Evolutionary conservation across 2,329 filamentous ascomycete genomes (phyloP).

Genomic region (Penicillium palitans): DNA sequence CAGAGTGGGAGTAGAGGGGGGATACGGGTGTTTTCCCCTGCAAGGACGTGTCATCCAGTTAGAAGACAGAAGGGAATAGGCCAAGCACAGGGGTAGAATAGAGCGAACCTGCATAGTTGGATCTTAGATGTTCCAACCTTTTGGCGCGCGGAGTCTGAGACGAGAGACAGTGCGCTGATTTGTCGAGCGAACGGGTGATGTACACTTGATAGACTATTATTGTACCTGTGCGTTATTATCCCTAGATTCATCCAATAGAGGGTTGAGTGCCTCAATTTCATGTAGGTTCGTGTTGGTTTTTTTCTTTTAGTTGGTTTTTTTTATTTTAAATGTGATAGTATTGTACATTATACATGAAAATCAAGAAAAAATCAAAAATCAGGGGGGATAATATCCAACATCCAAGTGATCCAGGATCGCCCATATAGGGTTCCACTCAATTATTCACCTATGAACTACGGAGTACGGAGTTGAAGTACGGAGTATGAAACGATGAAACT

Average conservation of each 20-base stretch:
- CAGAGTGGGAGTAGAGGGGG: constrained; percentile 16
- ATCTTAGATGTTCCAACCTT: constrained; percentile 27
- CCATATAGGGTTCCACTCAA: background rate
- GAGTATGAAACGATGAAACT: constrained; percentile 18
- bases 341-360: background rate
- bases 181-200: constrained; percentile 7
- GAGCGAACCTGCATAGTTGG: constrained; percentile 26
- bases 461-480: too few relatives aligned
- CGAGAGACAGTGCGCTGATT: constrained; percentile 14
- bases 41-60: constrained; percentile 23
- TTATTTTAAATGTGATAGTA: background rate
- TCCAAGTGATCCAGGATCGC: background rate
- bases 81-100: constrained; percentile 16
- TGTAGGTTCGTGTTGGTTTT: too few relatives aligned
- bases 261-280: background rate
- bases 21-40: constrained; percentile 11
- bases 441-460: constrained; percentile 1
- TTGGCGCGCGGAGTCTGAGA: constrained; percentile 18
- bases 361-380: background rate
- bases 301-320: too few relatives aligned
- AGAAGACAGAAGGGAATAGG: constrained; percentile 8
- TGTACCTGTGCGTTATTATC: constrained; percentile 17
- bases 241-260: constrained; percentile 21
- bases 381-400: background rate
- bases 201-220: constrained; percentile 10